Conservation (phyloP, 176 grass and related monocot species). For the Triticum monococcum region DNA sequence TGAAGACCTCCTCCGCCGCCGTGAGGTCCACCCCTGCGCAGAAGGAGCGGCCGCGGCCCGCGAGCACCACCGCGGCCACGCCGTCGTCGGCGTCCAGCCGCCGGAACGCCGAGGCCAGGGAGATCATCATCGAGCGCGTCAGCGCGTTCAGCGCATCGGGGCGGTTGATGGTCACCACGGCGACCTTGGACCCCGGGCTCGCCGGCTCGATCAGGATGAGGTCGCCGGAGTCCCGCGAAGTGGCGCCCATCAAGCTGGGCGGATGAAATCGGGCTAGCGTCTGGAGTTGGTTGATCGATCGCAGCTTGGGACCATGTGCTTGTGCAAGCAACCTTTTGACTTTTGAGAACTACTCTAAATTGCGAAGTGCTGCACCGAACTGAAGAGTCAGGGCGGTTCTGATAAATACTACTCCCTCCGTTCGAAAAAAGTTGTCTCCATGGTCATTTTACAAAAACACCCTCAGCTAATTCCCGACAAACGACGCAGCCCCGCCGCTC, state of each 20-base stretch:
- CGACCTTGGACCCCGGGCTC: conserved; percentile 46
- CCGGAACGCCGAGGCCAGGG: conserved; percentile 60
- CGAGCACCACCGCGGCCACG: conserved; percentile 67
- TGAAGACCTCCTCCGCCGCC: conserved; percentile 87
- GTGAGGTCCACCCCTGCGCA: conserved; percentile 90
- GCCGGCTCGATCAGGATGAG: conserved; percentile 62
- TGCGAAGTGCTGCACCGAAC: no score
- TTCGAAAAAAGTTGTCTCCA: no score
- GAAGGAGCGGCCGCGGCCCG: conserved; percentile 70
- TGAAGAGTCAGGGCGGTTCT: no score
- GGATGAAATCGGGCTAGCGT: neutral
- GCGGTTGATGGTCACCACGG: conserved; percentile 88
- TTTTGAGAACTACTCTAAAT: neutral
- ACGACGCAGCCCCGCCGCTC: no score
- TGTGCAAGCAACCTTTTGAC: neutral
- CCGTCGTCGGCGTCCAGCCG: conserved; percentile 56
- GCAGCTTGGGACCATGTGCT: neutral
- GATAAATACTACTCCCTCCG: no score
- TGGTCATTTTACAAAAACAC: no score
- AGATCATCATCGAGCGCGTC: conserved; percentile 75
- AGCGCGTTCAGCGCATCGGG: conserved; percentile 88
- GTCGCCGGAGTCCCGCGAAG: conserved; percentile 43
- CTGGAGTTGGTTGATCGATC: conserved; percentile 4
- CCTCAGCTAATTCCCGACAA: no score
- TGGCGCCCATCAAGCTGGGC: conserved; percentile 21